Evolutionary conservation across 1,139 yeast genomes (phyloP), one percentile per base, ranked within the genome.

Genomic region (Entelexis sorbosivorans): DNA sequence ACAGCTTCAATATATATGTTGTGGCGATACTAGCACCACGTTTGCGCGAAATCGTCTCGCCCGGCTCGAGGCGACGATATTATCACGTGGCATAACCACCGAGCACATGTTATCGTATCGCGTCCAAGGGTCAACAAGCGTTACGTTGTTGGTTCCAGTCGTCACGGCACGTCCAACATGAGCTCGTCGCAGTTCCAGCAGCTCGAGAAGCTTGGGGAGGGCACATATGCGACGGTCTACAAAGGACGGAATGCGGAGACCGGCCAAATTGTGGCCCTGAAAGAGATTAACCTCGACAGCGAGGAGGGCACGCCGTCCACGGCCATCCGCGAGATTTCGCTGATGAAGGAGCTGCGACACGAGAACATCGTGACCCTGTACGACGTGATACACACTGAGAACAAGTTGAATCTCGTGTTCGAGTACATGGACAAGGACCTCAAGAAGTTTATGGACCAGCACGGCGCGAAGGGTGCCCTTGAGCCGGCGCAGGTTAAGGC

Each of bases 221-320:
- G 98, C 54, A 91, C 98, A 1, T 91, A 91, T 72, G 98, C 98
- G 52, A 91, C 97, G 7, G 98, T 91, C 28, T 91, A 91, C 71
- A 91, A 89, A 63, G 98, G 97, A 11, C 75, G 96, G 55, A 91
- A 91, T 67, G 78, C 94, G 51, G 78, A 87, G 53, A 83, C 96
- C 0, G 97, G 97, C 6, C 88, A 91, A 32, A 75, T 87, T 49
- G 98, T 91, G 24, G 98, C 98, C 0, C 72, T 91, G 61, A 91
- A 91, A 66, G 98, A 91, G 67, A 93, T 91, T 67, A 87, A 82
- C 61, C 73, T 91, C 58, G 99, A 91, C 65, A 82, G 94, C 20
- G 97, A 89, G 64, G 99, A 91, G 68, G 98, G 98, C 13, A 91
- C 97, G 0, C 98, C 98, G 2, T 88, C 96, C 0, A 91, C 98